Percentiles rank a stretch among this genome's conserved stretches.
These are phyloP conservation scores for Penicillium cataractarum DNA, from an alignment of 495 filamentous ascomycete genomes.

Conservation along the genomic window DNA sequence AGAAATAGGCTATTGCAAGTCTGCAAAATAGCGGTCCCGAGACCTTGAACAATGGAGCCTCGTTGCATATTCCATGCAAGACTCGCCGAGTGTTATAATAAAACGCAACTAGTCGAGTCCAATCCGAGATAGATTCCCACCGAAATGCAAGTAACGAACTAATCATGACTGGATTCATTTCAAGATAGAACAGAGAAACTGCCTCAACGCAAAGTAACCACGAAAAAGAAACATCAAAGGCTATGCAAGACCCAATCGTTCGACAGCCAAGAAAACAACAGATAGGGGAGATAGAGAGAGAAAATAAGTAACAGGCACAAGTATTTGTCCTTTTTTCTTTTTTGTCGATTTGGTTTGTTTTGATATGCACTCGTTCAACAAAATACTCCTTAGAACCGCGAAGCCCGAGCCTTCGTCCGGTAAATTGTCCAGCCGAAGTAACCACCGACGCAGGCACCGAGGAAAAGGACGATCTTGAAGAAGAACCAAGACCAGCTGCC, in stretches of 20 bases:
- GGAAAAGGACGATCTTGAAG: conserved; percentile 78
- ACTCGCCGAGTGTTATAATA: too few species aligned
- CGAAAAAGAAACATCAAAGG: conserved; percentile 23
- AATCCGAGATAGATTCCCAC: neutral
- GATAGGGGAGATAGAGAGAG: conserved; percentile 4
- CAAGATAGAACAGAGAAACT: conserved; percentile 22
- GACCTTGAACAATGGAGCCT: neutral
- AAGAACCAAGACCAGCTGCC: conserved; percentile 94
- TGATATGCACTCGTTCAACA: neutral
- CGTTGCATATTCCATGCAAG: neutral
- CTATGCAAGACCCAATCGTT: conserved; percentile 36
- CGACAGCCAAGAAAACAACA: conserved; percentile 16
- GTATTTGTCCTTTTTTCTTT: neutral
- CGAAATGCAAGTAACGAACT: neutral
- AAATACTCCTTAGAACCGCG: conserved; percentile 70
- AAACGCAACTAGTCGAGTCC: neutral
- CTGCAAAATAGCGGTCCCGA: too few species aligned
- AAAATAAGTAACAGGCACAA: neutral
- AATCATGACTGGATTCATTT: conserved; percentile 35
- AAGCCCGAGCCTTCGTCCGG: conserved; percentile 69
- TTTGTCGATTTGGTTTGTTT: neutral
- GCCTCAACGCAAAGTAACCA: conserved; percentile 15
- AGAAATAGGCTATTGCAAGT: too few species aligned
- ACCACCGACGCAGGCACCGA: conserved; percentile 65
- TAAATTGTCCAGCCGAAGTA: conserved; percentile 89